A percentile compares a stretch with the other conserved stretches of the same genome.
Conservation (phyloP, 768 basidiomycete genomes). For the Leccinum pellstonianum region DNA sequence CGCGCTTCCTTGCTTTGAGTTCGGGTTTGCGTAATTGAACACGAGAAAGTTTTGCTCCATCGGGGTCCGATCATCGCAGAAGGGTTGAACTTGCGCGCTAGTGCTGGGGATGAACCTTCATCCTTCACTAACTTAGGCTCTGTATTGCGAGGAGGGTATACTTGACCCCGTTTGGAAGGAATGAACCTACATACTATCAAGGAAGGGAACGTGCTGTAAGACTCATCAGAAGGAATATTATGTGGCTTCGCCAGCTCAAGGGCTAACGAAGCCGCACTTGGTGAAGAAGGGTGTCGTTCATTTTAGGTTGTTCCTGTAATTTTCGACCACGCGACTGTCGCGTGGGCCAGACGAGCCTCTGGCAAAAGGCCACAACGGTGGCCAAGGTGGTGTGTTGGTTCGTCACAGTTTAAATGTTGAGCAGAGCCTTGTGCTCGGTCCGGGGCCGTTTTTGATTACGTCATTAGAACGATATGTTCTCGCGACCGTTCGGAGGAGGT, state of each 20-base stretch:
- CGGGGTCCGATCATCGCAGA: conserved; percentile 12
- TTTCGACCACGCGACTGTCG: conserved; percentile 11
- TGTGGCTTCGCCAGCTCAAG: not conserved
- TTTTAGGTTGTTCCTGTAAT: not conserved
- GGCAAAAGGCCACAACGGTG: not conserved
- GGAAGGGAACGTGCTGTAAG: not conserved
- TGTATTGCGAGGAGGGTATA: not conserved
- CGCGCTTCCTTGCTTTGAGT: conserved; percentile 1
- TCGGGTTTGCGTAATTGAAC: not conserved
- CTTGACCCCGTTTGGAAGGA: not conserved
- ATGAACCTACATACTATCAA: not conserved
- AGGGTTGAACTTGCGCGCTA: not conserved
- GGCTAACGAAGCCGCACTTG: not conserved
- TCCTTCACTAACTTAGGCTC: not conserved
- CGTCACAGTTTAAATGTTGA: no score
- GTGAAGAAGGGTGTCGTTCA: not conserved
- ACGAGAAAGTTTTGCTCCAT: conserved; percentile 9
- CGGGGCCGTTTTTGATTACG: conserved; percentile 1
- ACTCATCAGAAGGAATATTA: not conserved
- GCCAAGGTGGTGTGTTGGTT: no score
- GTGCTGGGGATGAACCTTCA: not conserved
- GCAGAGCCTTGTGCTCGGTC: no score
- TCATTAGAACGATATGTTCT: conserved; percentile 3
- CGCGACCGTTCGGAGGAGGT: not conserved
- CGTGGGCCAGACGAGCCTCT: conserved; percentile 2